These are phyloP conservation scores for Talaromyces sp. DNA, from an alignment of 2,329 filamentous ascomycete species.

Conservation along the genomic window DNA sequence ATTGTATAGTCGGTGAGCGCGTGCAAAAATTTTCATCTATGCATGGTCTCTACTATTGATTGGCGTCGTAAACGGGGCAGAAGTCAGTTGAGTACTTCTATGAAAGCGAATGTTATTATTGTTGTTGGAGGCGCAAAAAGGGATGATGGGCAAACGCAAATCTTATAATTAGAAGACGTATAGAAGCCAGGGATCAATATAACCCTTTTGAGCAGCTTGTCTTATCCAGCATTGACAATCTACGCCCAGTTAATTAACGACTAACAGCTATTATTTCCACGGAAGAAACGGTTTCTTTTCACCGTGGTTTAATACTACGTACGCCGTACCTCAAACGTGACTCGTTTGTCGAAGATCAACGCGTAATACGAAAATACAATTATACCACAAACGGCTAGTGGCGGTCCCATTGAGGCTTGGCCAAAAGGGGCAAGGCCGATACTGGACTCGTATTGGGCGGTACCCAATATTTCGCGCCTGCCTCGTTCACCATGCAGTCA, in stretches of 20 bases:
- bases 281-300: background rate
- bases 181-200: background rate
- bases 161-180: background rate
- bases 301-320: background rate
- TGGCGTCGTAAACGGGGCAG: background rate
- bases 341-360: background rate
- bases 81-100: background rate
- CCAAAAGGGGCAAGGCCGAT: background rate
- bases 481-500: background rate
- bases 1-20: background rate
- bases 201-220: background rate
- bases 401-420: background rate
- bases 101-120: background rate
- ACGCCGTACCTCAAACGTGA: background rate
- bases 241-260: background rate
- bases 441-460: background rate
- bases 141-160: background rate
- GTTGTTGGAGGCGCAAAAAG: background rate
- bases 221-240: background rate
- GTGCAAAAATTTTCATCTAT: background rate
- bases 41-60: background rate
- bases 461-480: background rate
- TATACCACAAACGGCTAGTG: background rate
- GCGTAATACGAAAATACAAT: background rate
- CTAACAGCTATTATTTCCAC: background rate